Evolutionary conservation across 139 green algal species (phyloP), one percentile per base, ranked within the genome.

Genomic region (Spirogloea muscicola): DNA sequence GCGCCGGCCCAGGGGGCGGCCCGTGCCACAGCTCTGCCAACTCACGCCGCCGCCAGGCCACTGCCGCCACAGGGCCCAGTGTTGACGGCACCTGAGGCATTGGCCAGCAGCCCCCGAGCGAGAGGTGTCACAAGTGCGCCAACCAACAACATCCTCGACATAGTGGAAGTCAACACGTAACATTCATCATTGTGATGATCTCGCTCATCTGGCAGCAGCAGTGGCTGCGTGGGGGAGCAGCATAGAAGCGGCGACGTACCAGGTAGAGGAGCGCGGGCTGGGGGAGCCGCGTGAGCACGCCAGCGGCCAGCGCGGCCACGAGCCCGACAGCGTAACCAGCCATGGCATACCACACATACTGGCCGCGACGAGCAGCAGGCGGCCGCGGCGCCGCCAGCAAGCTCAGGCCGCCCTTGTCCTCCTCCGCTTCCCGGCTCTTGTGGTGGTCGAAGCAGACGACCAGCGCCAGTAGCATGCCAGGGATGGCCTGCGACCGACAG

Each of bases 231-330:
- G n/a, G n/a, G n/a, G n/a, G n/a, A n/a, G n/a, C n/a, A n/a, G n/a
- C n/a, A n/a, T n/a, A n/a, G n/a, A n/a, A n/a, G n/a, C n/a, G n/a
- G n/a, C n/a, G n/a, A 6, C 65, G 42, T 58, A 81, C 74, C 65
- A 81, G 46, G 66, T 81, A 81, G 1, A 81, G 33, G 6, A 81
- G 46, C 2, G 74, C 74, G 42, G 65, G 74, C 10, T 81, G 74
- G 39, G 74, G 44, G 0, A 64, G 58, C 2, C 63, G 40, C 10
- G 74, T 81, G 1, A 81, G 65, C 9, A 81, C 65, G 27, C 74
- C 74, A 36, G 66, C 63, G 31, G 74, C 74, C 1, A 81, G 74
- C 27, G 66, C 66, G 36, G 59, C 33, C 25, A 78, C 39, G 18
- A 81, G 66, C 6, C 74, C 74, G 7, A 77, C 74, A 0, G 46